Evolutionary conservation across 257 asterid species (phyloP), one percentile per base, ranked within the genome.

Genomic region (Verbena officinalis): DNA sequence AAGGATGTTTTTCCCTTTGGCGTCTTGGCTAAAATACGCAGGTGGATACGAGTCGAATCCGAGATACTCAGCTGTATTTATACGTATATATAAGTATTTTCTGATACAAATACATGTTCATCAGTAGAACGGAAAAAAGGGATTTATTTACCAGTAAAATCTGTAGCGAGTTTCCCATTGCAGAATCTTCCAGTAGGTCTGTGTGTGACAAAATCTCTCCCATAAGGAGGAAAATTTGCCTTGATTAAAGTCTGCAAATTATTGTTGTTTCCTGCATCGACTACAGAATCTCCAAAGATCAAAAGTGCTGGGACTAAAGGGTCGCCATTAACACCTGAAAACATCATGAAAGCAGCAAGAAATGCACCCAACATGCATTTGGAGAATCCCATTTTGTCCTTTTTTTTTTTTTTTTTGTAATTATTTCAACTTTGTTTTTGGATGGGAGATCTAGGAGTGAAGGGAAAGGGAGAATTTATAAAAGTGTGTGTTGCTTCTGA

Each of bases 101-200:
- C 13, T 11, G 48, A 42, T 13, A 36, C 36, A 30, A 30, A 30
- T 30, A 2, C 7, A 2, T 30, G 36, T 30, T 3, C 7, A 30
- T 30, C 36, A 27, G 33, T 5, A 39, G 7, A 9, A 3, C 11
- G 11, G 14, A 9, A 15, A 44, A 2, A 19, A 11, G 23, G 14
- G 46, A 44, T 9, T 10, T 10, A 8, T 14, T 64, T 81, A 92
- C 96, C 96, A 2, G 91, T 87, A 81, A 74, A 87, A 44, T 92
- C 97, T 0, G 87, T 85, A 69, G 98, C 96, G 46, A 92, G 91
- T 66, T 92, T 92, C 13, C 97, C 96, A 12, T 89, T 89, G 84
- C 88, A 82, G 83, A 92, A 92, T 77, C 97, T 85, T 52, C 97
- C 97, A 1, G 96, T 92, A 7, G 98, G 94, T 65, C 1, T 68